These are phyloP conservation scores for Aspergillus hortae DNA, from an alignment of 2,329 filamentous ascomycete genomes.

Conservation along the genomic window DNA sequence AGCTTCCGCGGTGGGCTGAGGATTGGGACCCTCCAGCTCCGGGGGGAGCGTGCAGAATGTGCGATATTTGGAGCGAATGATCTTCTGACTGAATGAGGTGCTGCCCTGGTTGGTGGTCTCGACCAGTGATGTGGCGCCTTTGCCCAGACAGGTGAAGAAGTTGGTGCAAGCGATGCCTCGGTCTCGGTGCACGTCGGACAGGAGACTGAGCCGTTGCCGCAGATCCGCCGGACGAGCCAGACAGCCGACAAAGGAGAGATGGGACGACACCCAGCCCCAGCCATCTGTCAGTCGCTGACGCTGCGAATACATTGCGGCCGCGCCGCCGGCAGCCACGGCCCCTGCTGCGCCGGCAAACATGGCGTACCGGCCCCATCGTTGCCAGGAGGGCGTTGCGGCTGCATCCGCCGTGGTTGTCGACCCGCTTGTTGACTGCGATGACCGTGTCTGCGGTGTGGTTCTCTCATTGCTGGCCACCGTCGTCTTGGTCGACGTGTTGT, in stretches of 20 bases:
- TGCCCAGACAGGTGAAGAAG: slow-evolving; percentile 79
- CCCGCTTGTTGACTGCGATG: slow-evolving; percentile 26
- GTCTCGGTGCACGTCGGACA: slow-evolving; percentile 63
- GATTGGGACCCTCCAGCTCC: slow-evolving; percentile 37
- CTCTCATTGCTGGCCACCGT: slow-evolving; percentile 9
- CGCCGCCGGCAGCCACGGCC: slow-evolving; percentile 74
- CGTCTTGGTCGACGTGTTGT: slow-evolving; percentile 9
- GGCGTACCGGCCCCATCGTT: slow-evolving; percentile 78
- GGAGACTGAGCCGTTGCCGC: slow-evolving; percentile 64
- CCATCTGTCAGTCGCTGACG: slow-evolving; percentile 74
- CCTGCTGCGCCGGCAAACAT: slow-evolving; percentile 80
- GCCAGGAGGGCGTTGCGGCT: slow-evolving; percentile 57
- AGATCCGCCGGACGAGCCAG: slow-evolving; percentile 81
- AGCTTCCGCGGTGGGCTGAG: slow-evolving; percentile 19
- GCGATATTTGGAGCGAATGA: slow-evolving; percentile 56
- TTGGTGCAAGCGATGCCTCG: slow-evolving; percentile 76
- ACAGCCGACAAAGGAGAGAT: slow-evolving; percentile 90
- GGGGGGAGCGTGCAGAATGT: slow-evolving; percentile 86
- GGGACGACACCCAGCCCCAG: slow-evolving; percentile 78
- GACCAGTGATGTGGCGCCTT: slow-evolving; percentile 50
- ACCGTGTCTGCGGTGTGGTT: slow-evolving; percentile 7
- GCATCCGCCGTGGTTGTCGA: slow-evolving; percentile 41
- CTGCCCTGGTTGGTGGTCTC: slow-evolving; percentile 20
- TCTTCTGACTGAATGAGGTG: slow-evolving; percentile 32
- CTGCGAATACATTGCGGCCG: slow-evolving; percentile 81